Evolutionary conservation across 148 eudicot species (phyloP), one percentile per base, ranked within the genome.

Genomic region (Cornus suecica): DNA sequence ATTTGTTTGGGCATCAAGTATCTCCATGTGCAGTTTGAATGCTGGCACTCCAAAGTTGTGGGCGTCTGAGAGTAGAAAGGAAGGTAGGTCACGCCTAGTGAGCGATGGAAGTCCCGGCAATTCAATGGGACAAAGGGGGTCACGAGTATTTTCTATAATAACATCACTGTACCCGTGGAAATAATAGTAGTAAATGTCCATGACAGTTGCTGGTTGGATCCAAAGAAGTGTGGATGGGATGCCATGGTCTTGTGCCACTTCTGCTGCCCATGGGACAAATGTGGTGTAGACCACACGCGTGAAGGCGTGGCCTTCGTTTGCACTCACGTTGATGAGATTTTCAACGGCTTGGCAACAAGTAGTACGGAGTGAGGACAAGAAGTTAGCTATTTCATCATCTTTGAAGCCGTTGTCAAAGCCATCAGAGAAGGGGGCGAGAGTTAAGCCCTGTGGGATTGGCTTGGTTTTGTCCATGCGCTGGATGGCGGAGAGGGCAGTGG

Each of bases 141-240:
- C 78, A 69, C 76, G 72, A 24, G 41, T 69, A 66, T 81, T 77
- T 15, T 71, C 70, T 1, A 23, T 11, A 20, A 84, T 75, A 3
- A 45, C 48, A 22, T 67, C 76, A 8, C 65, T 65, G 15, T 80
- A 79, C 0, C 82, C 84, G 20, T 80, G 76, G 66, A 82, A 82
- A 63, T 84, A 87, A 63, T 80, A 84, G 64, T 83, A 89, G 67
- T 84, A 87, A 32, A 87, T 67, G 13, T 69, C 78, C 51, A 87
- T 77, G 10, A 86, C 63, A 1, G 81, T 31, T 23, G 89, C 86
- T 0, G 93, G 85, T 83, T 90, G 91, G 28, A 81, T 79, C 93
- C 93, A 90, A 1, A 90, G 69, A 1, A 86, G 75, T 4, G 93
- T 84, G 2, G 83, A 73, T 8, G 89, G 85, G 66, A 88, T 54